Conservation (phyloP, 2,329 filamentous ascomycete species). For the Colletotrichum eleusines region DNA sequence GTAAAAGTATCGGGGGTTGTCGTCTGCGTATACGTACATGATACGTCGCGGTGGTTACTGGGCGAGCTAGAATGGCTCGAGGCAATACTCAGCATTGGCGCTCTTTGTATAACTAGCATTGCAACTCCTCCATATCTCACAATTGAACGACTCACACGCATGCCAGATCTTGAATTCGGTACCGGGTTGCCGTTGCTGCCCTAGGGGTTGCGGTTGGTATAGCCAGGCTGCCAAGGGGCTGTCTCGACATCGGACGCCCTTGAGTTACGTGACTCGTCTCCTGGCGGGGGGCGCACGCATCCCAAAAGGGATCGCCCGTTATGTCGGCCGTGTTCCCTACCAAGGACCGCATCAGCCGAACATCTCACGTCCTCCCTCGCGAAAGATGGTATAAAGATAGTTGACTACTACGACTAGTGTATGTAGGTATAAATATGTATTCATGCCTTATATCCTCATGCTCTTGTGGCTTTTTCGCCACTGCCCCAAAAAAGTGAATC, state of each 20-base stretch:
- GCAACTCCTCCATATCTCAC: slow-evolving; percentile 16
- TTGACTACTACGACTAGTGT: slow-evolving; percentile 23
- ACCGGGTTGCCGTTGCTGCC: not conserved
- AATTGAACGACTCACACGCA: not conserved
- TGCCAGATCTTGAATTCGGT: not conserved
- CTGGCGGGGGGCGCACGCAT: not conserved
- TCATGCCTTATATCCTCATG: slow-evolving; percentile 7
- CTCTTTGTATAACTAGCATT: slow-evolving; percentile 30
- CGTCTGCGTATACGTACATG: slow-evolving; percentile 10
- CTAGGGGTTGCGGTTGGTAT: not conserved
- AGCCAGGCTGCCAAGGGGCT: too few relatives aligned
- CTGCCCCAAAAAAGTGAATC: not conserved
- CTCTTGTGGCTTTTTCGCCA: slow-evolving; percentile 9
- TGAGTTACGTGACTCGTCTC: not conserved
- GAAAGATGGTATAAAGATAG: slow-evolving; percentile 17
- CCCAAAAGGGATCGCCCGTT: not conserved
- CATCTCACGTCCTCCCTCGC: not conserved
- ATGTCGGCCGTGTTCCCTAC: not conserved
- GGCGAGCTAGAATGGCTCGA: slow-evolving; percentile 21
- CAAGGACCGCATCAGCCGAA: not conserved
- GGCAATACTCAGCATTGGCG: slow-evolving; percentile 23
- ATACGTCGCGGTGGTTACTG: slow-evolving; percentile 20
- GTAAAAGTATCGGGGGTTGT: not conserved
- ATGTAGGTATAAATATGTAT: slow-evolving; percentile 20
- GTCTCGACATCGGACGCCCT: not conserved